These are phyloP conservation scores for Alternaria hordeiaustralica DNA, from an alignment of 2,329 filamentous ascomycete species.

Conservation along the genomic window DNA sequence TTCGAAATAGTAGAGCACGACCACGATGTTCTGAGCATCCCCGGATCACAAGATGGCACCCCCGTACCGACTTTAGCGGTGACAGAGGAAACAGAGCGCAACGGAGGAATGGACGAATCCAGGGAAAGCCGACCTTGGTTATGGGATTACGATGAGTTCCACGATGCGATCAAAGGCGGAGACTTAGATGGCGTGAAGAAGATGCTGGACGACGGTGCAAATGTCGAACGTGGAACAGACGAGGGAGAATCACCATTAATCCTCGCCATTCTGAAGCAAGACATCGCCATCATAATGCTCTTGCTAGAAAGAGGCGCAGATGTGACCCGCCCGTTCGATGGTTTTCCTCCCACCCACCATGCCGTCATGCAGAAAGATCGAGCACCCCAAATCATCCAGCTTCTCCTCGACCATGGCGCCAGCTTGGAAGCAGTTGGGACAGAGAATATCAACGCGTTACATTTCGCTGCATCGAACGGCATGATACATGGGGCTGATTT, in stretches of 20 bases:
- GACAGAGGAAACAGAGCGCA: too few species aligned
- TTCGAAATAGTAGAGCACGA: background rate
- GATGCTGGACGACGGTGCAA: conserved; percentile 13
- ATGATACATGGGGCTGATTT: conserved; percentile 22
- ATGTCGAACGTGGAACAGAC: conserved; percentile 10
- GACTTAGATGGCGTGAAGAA: conserved; percentile 11
- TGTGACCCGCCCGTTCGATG: conserved; percentile 8
- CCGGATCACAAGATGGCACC: background rate
- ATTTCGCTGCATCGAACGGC: conserved; percentile 26
- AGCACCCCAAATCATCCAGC: conserved; percentile 18
- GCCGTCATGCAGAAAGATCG: conserved; percentile 10
- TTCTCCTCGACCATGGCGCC: conserved; percentile 27
- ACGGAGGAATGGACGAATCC: background rate
- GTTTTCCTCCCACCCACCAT: conserved; percentile 16
- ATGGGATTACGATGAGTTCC: background rate
- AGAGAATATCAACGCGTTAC: conserved; percentile 21
- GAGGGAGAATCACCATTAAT: conserved; percentile 19
- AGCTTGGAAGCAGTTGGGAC: conserved; percentile 11
- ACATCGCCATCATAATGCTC: conserved; percentile 15
- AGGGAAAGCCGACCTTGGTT: background rate
- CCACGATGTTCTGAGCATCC: background rate
- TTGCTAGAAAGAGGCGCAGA: conserved; percentile 23
- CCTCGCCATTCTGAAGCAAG: conserved; percentile 16
- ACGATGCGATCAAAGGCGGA: conserved; percentile 9
- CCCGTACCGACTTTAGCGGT: background rate